A percentile compares a stretch with the other conserved stretches of the same genome.
These are phyloP conservation scores for Pleurotus citrinopileatus DNA, from an alignment of 768 basidiomycete species.

Conservation along the genomic window DNA sequence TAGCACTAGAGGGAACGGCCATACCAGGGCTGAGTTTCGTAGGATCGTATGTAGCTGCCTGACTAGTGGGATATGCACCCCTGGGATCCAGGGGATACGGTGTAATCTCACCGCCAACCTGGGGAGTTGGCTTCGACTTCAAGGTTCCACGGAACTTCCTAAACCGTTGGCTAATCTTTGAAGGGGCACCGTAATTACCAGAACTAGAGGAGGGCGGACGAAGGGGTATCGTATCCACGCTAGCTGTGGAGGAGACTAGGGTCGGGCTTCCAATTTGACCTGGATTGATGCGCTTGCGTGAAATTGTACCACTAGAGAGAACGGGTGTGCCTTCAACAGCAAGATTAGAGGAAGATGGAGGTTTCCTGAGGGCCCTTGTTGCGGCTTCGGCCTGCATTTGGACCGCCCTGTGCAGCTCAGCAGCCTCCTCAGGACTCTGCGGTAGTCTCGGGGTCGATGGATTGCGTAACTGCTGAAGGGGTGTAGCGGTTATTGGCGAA, in stretches of 20 bases:
- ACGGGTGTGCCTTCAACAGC: slow-evolving; percentile 34
- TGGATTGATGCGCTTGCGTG: slow-evolving; percentile 58
- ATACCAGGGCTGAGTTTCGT: slow-evolving; percentile 34
- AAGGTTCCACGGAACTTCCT: slow-evolving; percentile 70
- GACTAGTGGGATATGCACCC: slow-evolving; percentile 30
- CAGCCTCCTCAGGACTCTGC: slow-evolving; percentile 43
- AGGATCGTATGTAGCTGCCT: slow-evolving; percentile 40
- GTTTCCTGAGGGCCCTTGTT: slow-evolving; percentile 55
- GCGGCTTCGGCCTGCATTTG: slow-evolving; percentile 69
- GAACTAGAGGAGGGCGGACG: slow-evolving; percentile 48
- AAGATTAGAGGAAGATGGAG: slow-evolving; percentile 40
- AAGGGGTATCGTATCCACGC: slow-evolving; percentile 65
- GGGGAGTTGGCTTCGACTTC: slow-evolving; percentile 42
- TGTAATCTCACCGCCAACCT: slow-evolving; percentile 47
- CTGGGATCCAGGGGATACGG: slow-evolving; percentile 41
- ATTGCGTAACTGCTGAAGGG: slow-evolving; percentile 39
- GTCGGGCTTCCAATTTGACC: slow-evolving; percentile 66
- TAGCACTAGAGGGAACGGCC: slow-evolving; percentile 38
- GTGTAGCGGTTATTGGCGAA: slow-evolving; percentile 16
- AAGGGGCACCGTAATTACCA: slow-evolving; percentile 39
- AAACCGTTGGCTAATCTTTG: slow-evolving; percentile 71
- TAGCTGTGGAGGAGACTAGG: slow-evolving; percentile 64
- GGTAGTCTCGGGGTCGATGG: slow-evolving; percentile 41
- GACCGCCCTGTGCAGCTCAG: slow-evolving; percentile 61
- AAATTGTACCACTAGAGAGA: slow-evolving; percentile 30